Conservation (phyloP, 176 grass and related monocot genomes). For the Triticum timopheevii region DNA sequence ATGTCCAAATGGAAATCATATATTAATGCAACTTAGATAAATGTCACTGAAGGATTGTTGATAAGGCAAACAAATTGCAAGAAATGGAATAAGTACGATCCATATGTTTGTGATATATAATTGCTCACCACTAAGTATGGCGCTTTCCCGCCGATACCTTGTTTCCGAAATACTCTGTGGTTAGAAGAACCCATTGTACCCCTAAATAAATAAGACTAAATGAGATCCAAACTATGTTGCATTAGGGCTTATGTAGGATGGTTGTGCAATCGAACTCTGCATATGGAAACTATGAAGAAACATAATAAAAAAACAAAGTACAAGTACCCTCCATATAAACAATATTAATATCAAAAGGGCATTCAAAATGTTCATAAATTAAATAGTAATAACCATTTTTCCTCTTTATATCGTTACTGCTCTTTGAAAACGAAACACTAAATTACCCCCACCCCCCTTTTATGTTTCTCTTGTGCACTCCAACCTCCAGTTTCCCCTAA, state of each 20-base stretch:
- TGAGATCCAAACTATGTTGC: not conserved
- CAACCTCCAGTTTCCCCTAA: not conserved
- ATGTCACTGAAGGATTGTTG: not conserved
- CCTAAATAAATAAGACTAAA: constrained; percentile 24
- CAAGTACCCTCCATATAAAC: not conserved
- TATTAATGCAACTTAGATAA: not conserved
- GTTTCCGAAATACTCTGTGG: constrained; percentile 29
- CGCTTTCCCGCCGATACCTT: constrained; percentile 36
- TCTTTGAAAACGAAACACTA: not conserved
- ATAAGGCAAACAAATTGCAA: not conserved
- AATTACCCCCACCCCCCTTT: not conserved
- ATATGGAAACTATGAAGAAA: not conserved
- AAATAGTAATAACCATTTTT: not conserved
- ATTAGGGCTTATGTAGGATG: not conserved
- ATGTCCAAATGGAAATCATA: not conserved
- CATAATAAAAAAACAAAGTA: not conserved
- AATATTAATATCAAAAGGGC: not conserved
- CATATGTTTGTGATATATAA: not conserved
- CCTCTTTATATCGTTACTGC: not conserved
- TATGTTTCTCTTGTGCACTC: not conserved
- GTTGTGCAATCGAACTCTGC: not conserved
- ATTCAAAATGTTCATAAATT: constrained; percentile 2
- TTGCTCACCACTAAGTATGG: constrained; percentile 44
- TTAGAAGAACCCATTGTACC: constrained; percentile 56
- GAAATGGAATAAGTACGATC: not conserved